Conservation (phyloP, 208 protist genomes). For the Herpetomonas samuelpessoai region DNA sequence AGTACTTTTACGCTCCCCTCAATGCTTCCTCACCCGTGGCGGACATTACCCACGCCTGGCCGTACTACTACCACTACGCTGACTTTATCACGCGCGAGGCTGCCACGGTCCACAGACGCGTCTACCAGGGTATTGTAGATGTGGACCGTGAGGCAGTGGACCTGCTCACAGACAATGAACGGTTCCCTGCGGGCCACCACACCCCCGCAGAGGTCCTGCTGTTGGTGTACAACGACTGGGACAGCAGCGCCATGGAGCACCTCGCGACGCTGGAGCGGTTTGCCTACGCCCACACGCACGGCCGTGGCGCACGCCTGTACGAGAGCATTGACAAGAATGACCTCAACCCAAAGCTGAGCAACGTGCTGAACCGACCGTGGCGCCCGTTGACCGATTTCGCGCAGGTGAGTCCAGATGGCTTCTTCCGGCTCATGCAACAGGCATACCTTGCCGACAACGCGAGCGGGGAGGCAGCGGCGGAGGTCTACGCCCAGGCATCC, state of each 20-base stretch:
- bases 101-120: slow-evolving; percentile 1
- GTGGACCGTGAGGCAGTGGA: slow-evolving; percentile 21
- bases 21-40: background rate
- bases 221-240: slow-evolving; percentile 63
- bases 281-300: slow-evolving; percentile 1
- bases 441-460: background rate
- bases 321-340: background rate
- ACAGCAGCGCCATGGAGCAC: slow-evolving; percentile 22
- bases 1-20: background rate
- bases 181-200: background rate
- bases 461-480: background rate
- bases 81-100: background rate
- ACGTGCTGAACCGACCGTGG: background rate
- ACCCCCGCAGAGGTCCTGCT: slow-evolving; percentile 40
- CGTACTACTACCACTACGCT: slow-evolving; percentile 27
- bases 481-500: background rate
- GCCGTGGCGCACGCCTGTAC: background rate
- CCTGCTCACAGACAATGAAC: background rate
- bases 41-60: slow-evolving; percentile 10
- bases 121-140: slow-evolving; percentile 28
- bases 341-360: background rate
- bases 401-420: background rate
- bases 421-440: background rate
- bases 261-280: slow-evolving; percentile 22
- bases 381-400: background rate